Percentiles rank a stretch among this genome's conserved stretches.
phyloP scores from a whole-genome alignment of 2,329 filamentous ascomycete species.

The Xylaria sp. region DNA sequence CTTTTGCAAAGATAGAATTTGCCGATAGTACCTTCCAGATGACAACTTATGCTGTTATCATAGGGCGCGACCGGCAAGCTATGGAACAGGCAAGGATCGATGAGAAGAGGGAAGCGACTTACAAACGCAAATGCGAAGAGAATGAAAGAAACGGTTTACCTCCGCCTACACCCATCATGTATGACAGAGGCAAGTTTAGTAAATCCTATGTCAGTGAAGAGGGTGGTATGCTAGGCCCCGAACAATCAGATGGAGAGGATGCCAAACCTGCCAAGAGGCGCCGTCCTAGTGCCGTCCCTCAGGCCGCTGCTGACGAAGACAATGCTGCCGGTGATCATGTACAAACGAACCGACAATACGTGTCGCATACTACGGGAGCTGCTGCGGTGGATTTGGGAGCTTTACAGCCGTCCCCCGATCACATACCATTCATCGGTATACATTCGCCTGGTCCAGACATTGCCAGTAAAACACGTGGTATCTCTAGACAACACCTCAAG shows the following conservation, averaged over 20 bases:
- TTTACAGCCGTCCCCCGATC: constrained; percentile 69
- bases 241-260: constrained; percentile 65
- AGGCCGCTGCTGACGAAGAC: constrained; percentile 57
- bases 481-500: constrained; percentile 78
- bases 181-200: constrained; percentile 66
- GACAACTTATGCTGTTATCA: constrained; percentile 77
- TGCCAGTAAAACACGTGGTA: constrained; percentile 73
- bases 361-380: constrained; percentile 69
- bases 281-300: constrained; percentile 57
- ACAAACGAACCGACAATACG: constrained; percentile 68
- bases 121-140: constrained; percentile 59
- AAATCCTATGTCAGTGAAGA: constrained; percentile 76
- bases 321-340: constrained; percentile 55
- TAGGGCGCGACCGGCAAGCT: constrained; percentile 76
- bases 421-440: constrained; percentile 75
- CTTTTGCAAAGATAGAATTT: constrained; percentile 73
- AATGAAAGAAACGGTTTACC: constrained; percentile 62
- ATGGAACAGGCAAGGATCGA: constrained; percentile 65
- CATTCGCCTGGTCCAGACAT: constrained; percentile 74
- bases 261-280: constrained; percentile 59
- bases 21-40: constrained; percentile 82
- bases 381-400: constrained; percentile 69
- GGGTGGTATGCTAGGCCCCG: constrained; percentile 74
- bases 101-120: constrained; percentile 60
- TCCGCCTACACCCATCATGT: constrained; percentile 61